Percentiles rank a stretch among this genome's conserved stretches.
Conservation (phyloP, 306 rosid genomes). For the Ormosia semicastrata region DNA sequence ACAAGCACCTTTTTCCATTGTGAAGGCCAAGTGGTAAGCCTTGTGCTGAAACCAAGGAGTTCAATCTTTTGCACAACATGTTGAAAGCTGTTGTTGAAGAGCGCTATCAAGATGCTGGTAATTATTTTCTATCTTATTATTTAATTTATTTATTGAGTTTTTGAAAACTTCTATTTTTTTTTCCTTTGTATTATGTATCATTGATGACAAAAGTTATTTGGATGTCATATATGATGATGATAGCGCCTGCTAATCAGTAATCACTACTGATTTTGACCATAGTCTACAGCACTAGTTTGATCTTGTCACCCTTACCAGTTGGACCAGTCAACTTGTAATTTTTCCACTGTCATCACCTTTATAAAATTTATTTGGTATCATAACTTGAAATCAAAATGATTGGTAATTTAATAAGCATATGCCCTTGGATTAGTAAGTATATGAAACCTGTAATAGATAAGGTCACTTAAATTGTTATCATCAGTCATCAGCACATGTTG, state of each 20-base stretch:
- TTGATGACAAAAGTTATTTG: neutral
- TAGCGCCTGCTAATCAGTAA: neutral
- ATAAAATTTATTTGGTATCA: neutral
- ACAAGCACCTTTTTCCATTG: neutral
- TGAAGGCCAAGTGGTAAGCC: constrained; percentile 73
- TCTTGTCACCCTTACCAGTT: neutral
- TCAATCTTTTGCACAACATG: constrained; percentile 76
- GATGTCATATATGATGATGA: neutral
- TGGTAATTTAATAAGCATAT: neutral
- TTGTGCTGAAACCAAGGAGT: constrained; percentile 74
- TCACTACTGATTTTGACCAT: neutral
- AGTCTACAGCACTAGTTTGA: neutral
- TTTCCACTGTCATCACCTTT: neutral
- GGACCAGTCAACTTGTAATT: neutral
- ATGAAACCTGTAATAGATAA: neutral
- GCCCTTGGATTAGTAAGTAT: neutral
- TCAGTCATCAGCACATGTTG: neutral
- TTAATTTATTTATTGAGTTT: neutral
- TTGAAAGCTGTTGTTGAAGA: constrained; percentile 77
- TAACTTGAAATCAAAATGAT: constrained; percentile 3
- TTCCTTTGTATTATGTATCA: neutral
- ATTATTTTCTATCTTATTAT: neutral
- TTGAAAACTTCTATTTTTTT: neutral
- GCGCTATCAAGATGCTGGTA: constrained; percentile 88
- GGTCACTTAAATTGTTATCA: neutral